Conservation (phyloP, 140 eudicot species). For the Oenanthe javanica region DNA sequence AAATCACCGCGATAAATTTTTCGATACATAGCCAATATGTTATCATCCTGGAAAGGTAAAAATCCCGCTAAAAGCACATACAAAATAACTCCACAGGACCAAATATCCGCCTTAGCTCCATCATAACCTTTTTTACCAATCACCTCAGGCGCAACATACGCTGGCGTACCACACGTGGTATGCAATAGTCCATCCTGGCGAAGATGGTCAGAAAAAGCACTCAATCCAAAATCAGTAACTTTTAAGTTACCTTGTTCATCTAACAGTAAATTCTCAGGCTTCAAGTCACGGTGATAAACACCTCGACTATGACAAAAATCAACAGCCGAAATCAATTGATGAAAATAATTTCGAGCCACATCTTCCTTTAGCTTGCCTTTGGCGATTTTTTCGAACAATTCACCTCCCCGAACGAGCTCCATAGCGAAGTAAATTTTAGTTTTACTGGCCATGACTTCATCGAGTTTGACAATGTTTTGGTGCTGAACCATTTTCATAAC, state of each 20-base stretch:
- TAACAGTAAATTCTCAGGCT: conserved; percentile 70
- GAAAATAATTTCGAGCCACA: conserved; percentile 63
- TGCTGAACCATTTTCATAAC: conserved; percentile 85
- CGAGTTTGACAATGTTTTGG: conserved; percentile 82
- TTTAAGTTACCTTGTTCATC: conserved; percentile 72
- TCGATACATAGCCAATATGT: conserved; percentile 55
- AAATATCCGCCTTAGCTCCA: conserved; percentile 82
- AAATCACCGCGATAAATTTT: conserved; percentile 77
- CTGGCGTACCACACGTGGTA: conserved; percentile 93
- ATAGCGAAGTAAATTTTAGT: conserved; percentile 72
- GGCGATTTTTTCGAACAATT: conserved; percentile 51
- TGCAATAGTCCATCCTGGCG: conserved; percentile 74
- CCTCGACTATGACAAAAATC: conserved; percentile 95
- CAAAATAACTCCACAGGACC: conserved; percentile 90
- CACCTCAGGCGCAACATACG: conserved; percentile 92
- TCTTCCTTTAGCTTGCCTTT: conserved; percentile 58
- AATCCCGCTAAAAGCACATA: conserved; percentile 78
- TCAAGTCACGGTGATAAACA: conserved; percentile 80
- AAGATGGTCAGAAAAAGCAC: conserved; percentile 61
- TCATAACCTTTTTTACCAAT: conserved; percentile 77
- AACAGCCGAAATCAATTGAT: conserved; percentile 81
- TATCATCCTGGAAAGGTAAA: conserved; percentile 80
- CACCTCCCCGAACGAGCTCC: conserved; percentile 89
- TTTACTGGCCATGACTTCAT: conserved; percentile 84
- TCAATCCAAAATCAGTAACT: conserved; percentile 82